phyloP scores from a whole-genome alignment of 179 eudicot species.

The Pouteria campechiana region DNA sequence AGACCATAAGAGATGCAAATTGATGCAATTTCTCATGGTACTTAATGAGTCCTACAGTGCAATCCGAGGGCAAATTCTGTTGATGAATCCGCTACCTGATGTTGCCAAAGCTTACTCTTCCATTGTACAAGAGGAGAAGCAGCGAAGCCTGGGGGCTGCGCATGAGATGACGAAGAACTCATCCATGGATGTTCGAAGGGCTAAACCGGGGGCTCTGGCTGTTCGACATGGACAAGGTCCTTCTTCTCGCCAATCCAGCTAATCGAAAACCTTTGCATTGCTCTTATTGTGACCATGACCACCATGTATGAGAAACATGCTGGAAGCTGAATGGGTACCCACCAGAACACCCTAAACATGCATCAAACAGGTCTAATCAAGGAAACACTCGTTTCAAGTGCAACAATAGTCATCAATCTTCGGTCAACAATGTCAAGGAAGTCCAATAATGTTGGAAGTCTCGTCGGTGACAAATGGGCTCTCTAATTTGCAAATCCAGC shows the following conservation, averaged over 20 bases:
- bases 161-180: background rate
- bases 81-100: background rate
- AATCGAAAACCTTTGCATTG: background rate
- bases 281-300: background rate
- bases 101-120: background rate
- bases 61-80: background rate
- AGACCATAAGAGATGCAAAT: background rate
- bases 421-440: background rate
- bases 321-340: background rate
- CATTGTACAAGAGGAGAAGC: background rate
- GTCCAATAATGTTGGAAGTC: background rate
- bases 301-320: background rate
- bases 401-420: background rate
- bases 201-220: background rate
- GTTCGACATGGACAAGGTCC: no score
- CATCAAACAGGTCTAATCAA: no score
- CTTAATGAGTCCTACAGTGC: background rate
- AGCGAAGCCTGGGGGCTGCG: background rate
- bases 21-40: constrained; percentile 1
- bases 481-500: background rate
- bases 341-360: background rate
- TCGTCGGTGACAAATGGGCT: background rate
- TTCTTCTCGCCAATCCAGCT: no score
- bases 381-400: background rate
- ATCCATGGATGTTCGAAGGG: background rate